Conservation (phyloP, 2,329 filamentous ascomycete species). For the Nemania bipapillata region DNA sequence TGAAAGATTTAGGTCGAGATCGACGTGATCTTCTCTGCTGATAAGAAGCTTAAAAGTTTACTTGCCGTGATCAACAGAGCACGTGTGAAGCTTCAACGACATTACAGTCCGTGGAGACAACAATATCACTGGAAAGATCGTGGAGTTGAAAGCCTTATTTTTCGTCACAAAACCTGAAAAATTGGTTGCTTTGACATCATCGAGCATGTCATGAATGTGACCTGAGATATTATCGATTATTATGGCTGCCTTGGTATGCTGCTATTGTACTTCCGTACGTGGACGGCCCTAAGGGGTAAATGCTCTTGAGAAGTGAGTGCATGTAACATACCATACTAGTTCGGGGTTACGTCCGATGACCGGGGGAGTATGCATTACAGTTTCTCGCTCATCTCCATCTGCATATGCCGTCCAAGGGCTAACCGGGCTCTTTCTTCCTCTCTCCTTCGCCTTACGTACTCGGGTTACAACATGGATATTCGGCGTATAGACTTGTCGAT, state of each 20-base stretch:
- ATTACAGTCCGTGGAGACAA: not conserved
- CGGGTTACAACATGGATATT: not conserved
- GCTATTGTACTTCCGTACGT: constrained; percentile 15
- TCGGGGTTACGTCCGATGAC: constrained; percentile 33
- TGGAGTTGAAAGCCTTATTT: not conserved
- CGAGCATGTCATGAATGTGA: constrained; percentile 17
- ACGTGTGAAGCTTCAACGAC: not conserved
- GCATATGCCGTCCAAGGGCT: constrained; percentile 10
- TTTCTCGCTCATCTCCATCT: not conserved
- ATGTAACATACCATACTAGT: constrained; percentile 33
- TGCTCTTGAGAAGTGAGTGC: constrained; percentile 16
- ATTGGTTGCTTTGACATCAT: constrained; percentile 31
- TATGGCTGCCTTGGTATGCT: constrained; percentile 10
- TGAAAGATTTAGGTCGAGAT: constrained; percentile 29
- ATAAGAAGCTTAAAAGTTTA: constrained; percentile 37
- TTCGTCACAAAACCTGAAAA: constrained; percentile 25
- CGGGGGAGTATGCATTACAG: constrained; percentile 26
- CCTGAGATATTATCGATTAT: constrained; percentile 3
- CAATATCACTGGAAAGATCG: not conserved
- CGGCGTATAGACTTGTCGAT: constrained; percentile 9
- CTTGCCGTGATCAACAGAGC: constrained; percentile 41
- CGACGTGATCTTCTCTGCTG: constrained; percentile 33
- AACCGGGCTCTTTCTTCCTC: constrained; percentile 5
- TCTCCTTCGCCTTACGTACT: not conserved
- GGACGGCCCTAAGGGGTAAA: constrained; percentile 34